These are phyloP conservation scores for Phialocephala subalpina DNA, from an alignment of 2,329 filamentous ascomycete genomes.

Conservation along the genomic window DNA sequence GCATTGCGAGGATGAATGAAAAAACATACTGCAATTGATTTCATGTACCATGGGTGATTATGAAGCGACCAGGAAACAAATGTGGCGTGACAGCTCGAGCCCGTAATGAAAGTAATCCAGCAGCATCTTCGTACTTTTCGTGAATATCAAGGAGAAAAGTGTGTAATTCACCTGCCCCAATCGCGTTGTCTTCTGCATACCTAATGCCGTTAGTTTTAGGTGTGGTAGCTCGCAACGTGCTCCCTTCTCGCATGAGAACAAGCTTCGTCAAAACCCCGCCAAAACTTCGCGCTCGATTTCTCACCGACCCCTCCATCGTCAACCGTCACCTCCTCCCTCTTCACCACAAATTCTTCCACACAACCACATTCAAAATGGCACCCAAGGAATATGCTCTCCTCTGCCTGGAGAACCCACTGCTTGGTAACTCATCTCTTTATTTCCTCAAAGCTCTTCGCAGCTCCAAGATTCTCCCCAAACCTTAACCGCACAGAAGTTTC, in stretches of 20 bases:
- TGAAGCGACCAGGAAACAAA: not conserved
- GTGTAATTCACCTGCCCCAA: not conserved
- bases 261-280: conserved; percentile 24
- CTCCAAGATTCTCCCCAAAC: conserved; percentile 7
- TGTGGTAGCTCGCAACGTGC: not conserved
- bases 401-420: conserved; percentile 95
- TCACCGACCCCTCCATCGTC: conserved; percentile 32
- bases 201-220: conserved; percentile 6
- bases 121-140: not conserved
- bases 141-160: not conserved
- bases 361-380: conserved; percentile 65
- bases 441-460: not conserved
- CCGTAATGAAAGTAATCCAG: not conserved
- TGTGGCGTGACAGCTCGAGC: conserved; percentile 8
- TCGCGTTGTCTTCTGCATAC: not conserved
- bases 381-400: conserved; percentile 87
- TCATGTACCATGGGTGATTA: conserved; percentile 1
- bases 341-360: conserved; percentile 22
- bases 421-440: conserved; percentile 66
- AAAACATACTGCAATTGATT: conserved; percentile 14
- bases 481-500: not conserved
- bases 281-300: conserved; percentile 11
- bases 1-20: conserved; percentile 45
- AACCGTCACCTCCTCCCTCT: conserved; percentile 21
- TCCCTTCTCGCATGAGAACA: conserved; percentile 11